A percentile compares a stretch with the other conserved stretches of the same genome.
Evolutionary conservation across 2,329 filamentous ascomycete genomes (phyloP).

Genomic region (Aspergillus flavus): DNA sequence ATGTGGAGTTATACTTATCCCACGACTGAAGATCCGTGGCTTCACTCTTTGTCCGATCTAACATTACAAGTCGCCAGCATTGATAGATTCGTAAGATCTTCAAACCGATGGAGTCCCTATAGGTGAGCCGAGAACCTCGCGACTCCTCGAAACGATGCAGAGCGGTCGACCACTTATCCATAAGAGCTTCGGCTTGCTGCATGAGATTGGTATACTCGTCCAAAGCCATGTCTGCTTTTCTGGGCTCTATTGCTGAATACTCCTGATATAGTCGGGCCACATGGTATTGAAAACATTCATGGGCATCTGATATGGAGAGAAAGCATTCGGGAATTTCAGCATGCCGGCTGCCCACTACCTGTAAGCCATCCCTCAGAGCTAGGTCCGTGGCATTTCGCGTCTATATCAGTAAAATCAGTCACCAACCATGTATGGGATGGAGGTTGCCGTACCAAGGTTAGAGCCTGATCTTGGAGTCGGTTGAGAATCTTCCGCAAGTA

Average conservation of each 20-base stretch:
- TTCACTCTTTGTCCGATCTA: neutral
- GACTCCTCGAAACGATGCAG: neutral
- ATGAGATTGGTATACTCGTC: neutral
- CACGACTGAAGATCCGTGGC: neutral
- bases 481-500: conserved; percentile 9
- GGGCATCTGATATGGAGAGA: neutral
- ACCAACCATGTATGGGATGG: neutral
- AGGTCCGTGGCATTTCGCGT: neutral
- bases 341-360: neutral
- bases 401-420: neutral
- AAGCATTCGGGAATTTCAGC: neutral
- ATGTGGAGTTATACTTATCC: neutral
- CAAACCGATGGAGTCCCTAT: neutral
- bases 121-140: neutral
- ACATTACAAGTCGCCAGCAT: neutral
- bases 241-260: neutral
- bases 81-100: neutral
- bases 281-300: neutral
- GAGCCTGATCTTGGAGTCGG: conserved; percentile 11
- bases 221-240: neutral
- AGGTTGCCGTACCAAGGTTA: conserved; percentile 6
- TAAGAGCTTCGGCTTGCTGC: neutral
- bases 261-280: neutral
- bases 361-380: neutral
- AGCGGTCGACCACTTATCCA: neutral